Evolutionary conservation across 225 moss, liverwort and hornwort genomes (phyloP).

Genomic region (Sphagnum contortum): DNA sequence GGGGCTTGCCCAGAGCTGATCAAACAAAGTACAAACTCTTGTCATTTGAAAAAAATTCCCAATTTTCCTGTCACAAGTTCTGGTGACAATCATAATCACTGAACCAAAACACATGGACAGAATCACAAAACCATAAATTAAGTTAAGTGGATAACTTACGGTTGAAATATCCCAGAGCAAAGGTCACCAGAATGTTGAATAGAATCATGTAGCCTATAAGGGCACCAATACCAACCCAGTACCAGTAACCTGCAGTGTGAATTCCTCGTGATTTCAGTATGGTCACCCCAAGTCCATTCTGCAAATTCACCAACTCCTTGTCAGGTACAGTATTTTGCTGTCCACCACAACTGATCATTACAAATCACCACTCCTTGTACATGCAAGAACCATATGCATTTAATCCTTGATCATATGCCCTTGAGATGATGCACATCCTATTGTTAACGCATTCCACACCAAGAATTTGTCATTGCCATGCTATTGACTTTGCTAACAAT

Average conservation of each 20-base stretch:
- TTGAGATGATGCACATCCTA: too few relatives aligned
- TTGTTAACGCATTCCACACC: too few relatives aligned
- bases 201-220: slow-evolving; percentile 1
- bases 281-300: not conserved
- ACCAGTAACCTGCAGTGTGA: slow-evolving; percentile 1
- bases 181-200: slow-evolving; percentile 2
- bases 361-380: too few relatives aligned
- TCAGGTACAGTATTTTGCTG: too few relatives aligned
- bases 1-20: slow-evolving; percentile 3
- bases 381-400: too few relatives aligned
- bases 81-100: too few relatives aligned
- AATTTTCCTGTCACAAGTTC: too few relatives aligned
- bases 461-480: too few relatives aligned
- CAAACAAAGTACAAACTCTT: not conserved
- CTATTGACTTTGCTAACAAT: too few relatives aligned
- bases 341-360: too few relatives aligned
- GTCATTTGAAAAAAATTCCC: not conserved
- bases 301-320: too few relatives aligned
- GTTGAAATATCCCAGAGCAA: slow-evolving; percentile 2
- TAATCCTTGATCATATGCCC: too few relatives aligned
- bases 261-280: not conserved
- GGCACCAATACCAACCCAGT: slow-evolving; percentile 5
- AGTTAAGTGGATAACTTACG: not conserved
- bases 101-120: not conserved
- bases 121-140: not conserved